Percentiles rank a stretch among this genome's conserved stretches.
These are phyloP conservation scores for Boeremia lycopersici DNA, from an alignment of 2,329 filamentous ascomycete species.

Conservation along the genomic window DNA sequence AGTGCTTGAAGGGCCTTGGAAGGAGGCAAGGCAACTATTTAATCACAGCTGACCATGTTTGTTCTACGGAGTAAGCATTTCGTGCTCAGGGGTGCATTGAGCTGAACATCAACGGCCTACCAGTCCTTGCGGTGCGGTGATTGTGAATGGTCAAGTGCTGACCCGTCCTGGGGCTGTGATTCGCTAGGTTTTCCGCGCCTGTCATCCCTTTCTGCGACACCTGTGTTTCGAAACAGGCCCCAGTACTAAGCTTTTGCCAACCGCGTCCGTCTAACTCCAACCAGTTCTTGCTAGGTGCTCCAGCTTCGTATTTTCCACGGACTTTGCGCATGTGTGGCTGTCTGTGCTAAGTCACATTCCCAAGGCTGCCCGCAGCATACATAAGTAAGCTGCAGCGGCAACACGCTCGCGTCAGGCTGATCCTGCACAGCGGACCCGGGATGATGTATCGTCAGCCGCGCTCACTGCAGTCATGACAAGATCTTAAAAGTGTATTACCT, in stretches of 20 bases:
- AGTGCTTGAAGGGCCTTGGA: background rate
- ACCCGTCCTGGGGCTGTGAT: conserved; percentile 7
- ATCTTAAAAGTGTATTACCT: background rate
- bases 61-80: conserved; percentile 5
- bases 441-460: background rate
- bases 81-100: conserved; percentile 4
- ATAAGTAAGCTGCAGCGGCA: conserved; percentile 2
- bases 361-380: background rate
- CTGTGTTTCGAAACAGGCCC: conserved; percentile 17
- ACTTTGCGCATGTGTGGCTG: conserved; percentile 3
- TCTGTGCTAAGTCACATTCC: background rate
- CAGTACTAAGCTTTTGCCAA: conserved; percentile 30
- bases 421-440: conserved; percentile 2
- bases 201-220: conserved; percentile 8
- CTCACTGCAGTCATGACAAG: conserved; percentile 2
- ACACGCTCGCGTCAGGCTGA: background rate
- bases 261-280: conserved; percentile 4
- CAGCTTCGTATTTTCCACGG: conserved; percentile 3
- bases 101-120: background rate
- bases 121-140: conserved; percentile 17
- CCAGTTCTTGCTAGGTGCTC: conserved; percentile 2
- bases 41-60: conserved; percentile 4
- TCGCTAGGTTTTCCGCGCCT: conserved; percentile 3
- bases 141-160: conserved; percentile 9
- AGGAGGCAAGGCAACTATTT: conserved; percentile 12